Evolutionary conservation across 176 grass and related monocot genomes (phyloP).

Genomic region (Lolium rigidum): DNA sequence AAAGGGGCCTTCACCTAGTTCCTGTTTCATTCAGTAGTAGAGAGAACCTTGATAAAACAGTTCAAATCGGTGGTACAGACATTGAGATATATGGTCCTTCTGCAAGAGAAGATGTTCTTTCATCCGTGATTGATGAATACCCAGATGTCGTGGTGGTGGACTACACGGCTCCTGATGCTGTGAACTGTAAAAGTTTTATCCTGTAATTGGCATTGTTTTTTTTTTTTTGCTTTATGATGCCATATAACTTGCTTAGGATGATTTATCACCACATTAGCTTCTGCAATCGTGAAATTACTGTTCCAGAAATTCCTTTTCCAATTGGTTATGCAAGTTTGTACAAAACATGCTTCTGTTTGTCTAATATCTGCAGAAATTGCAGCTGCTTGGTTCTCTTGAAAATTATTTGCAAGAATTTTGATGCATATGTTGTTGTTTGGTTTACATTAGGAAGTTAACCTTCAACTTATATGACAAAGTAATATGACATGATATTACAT

Average conservation of each 20-base stretch:
- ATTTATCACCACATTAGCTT: conserved; percentile 8
- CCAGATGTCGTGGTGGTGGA: conserved; percentile 89
- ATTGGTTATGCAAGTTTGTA: background rate
- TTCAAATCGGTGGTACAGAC: conserved; percentile 58
- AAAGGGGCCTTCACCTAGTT: conserved; percentile 73
- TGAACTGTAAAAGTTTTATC: conserved; percentile 68
- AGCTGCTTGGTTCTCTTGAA: background rate
- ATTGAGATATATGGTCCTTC: conserved; percentile 73
- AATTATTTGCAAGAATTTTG: conserved; percentile 9
- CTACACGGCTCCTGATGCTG: conserved; percentile 75
- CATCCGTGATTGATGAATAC: conserved; percentile 64
- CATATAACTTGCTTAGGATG: conserved; percentile 18
- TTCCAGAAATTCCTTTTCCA: background rate
- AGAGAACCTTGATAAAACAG: conserved; percentile 64
- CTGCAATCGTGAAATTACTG: background rate
- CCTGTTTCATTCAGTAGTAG: conserved; percentile 81
- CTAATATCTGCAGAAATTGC: background rate
- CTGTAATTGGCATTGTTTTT: background rate
- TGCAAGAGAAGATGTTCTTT: conserved; percentile 77
- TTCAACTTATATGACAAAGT: background rate
- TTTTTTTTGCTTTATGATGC: background rate
- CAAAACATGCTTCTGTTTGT: background rate
- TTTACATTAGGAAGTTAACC: background rate
- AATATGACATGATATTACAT: background rate
- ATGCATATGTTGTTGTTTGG: background rate